Evolutionary conservation across 1,284 basidiomycete genomes (phyloP).

Genomic region (Sphaerobolus stellatus): DNA sequence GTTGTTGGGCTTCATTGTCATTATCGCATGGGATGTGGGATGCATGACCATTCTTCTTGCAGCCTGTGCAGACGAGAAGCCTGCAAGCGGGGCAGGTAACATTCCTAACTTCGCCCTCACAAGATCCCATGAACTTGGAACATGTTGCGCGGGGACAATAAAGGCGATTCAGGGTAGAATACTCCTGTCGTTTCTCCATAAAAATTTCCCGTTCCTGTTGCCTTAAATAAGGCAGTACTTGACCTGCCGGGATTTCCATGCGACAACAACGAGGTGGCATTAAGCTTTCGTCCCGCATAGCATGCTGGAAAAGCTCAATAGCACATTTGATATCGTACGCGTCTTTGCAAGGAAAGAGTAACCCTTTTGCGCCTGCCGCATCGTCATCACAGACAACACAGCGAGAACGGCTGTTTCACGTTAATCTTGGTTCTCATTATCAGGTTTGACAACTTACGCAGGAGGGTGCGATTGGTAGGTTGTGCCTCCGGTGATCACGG

Average conservation of each 20-base stretch:
- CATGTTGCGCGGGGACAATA: conserved; percentile 48
- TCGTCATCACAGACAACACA: neutral
- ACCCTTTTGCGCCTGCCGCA: neutral
- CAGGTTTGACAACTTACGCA: neutral
- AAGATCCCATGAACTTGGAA: conserved; percentile 52
- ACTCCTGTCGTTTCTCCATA: conserved; percentile 34
- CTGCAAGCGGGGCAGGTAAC: conserved; percentile 40
- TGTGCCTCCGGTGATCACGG: neutral
- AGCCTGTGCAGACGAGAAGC: conserved; percentile 39
- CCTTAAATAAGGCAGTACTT: conserved; percentile 31
- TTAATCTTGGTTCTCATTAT: neutral
- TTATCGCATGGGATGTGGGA: conserved; percentile 31
- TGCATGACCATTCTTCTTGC: conserved; percentile 37
- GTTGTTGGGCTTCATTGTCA: conserved; percentile 30
- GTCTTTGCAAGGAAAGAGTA: conserved; percentile 2
- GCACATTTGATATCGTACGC: conserved; percentile 41
- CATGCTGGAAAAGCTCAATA: conserved; percentile 36
- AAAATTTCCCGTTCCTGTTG: conserved; percentile 26
- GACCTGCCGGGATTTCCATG: conserved; percentile 29
- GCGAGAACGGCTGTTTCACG: neutral
- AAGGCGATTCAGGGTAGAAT: conserved; percentile 37
- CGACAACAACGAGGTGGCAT: conserved; percentile 48
- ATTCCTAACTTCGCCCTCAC: conserved; percentile 20
- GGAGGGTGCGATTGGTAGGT: neutral
- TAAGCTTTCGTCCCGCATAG: conserved; percentile 41